A percentile compares a stretch with the other conserved stretches of the same genome.
Evolutionary conservation across 2,329 filamentous ascomycete species (phyloP).

Genomic region (Penicillium olsonii): DNA sequence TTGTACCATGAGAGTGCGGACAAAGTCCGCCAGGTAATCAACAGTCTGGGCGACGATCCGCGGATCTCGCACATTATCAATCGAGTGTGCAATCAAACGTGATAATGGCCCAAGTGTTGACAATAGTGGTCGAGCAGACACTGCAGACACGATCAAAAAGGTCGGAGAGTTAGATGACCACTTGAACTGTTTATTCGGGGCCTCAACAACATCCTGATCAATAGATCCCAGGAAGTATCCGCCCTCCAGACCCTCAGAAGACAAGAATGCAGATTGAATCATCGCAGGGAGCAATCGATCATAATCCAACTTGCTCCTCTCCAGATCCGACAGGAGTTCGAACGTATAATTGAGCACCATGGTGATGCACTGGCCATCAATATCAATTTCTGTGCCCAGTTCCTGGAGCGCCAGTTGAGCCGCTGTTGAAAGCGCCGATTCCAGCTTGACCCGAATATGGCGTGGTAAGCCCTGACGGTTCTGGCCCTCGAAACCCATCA

Average conservation of each 20-base stretch:
- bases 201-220: slow-evolving; percentile 65
- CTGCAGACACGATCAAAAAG: slow-evolving; percentile 57
- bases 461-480: slow-evolving; percentile 65
- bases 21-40: slow-evolving; percentile 68
- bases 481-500: slow-evolving; percentile 72
- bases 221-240: slow-evolving; percentile 74
- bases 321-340: slow-evolving; percentile 64
- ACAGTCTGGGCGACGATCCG: slow-evolving; percentile 44
- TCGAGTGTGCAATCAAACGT: slow-evolving; percentile 61
- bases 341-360: slow-evolving; percentile 78
- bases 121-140: slow-evolving; percentile 60
- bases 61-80: slow-evolving; percentile 57
- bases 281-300: slow-evolving; percentile 70
- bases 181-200: slow-evolving; percentile 57
- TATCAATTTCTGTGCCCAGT: slow-evolving; percentile 51
- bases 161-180: slow-evolving; percentile 65
- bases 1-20: slow-evolving; percentile 64
- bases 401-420: slow-evolving; percentile 72
- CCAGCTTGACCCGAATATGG: slow-evolving; percentile 66
- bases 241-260: slow-evolving; percentile 71
- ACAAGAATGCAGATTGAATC: slow-evolving; percentile 67
- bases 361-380: slow-evolving; percentile 58
- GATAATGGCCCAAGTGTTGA: slow-evolving; percentile 64
- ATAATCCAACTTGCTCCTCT: slow-evolving; percentile 63
- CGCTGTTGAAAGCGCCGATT: slow-evolving; percentile 72